Base-by-base conservation (phyloP, 2,329 filamentous ascomycete genomes). In the Ploettnerulaceae sp. region DNA sequence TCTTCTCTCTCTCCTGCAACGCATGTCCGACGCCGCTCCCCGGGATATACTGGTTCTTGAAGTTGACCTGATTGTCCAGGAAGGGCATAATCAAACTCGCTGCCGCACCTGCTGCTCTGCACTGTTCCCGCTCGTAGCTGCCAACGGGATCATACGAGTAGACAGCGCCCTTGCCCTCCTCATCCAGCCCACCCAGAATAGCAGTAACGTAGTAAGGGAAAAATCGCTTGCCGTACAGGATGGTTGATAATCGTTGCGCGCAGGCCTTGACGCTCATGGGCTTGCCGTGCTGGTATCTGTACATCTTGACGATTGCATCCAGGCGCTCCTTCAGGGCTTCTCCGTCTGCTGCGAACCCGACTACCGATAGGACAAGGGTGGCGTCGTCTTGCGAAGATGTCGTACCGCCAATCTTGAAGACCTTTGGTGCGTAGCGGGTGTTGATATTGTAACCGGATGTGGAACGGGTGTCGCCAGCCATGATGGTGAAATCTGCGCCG, bases 391-490 rank as follows among this genome's bases (percentile, higher is more conserved):
- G 88, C 46, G 88, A 84, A 42, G 89, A 81, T 32, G 86, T 90
- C 51, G 90, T 88, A 44, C 91, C 93, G 51, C 94, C 93, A 59
- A 98, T 94, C 71, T 87, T 89, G 80, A 95, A 98, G 54, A 98
- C 86, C 72, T 98, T 98, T 47, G 93, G 93, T 49, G 84, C 80
- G 74, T 87, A 91, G 62, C 93, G 86, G 49, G 90, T 90, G 81
- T 98, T 96, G 83, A 98, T 98, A 76, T 86, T 96, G 81, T 95
- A 98, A 66, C 94, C 93, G 56, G 87, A 86, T 46, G 90, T 95
- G 64, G 89, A 88, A 66, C 93, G 87, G 60, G 93, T 98, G 74
- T 98, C 93, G 70, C 94, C 93, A 34, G 93, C 93, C 67, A 98
- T 82, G 71, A 98, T 94, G 65, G 89, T 82, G 75, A 97, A 98